Conservation (phyloP, 2,329 filamentous ascomycete genomes). For the Cladosporium cucumerinum region DNA sequence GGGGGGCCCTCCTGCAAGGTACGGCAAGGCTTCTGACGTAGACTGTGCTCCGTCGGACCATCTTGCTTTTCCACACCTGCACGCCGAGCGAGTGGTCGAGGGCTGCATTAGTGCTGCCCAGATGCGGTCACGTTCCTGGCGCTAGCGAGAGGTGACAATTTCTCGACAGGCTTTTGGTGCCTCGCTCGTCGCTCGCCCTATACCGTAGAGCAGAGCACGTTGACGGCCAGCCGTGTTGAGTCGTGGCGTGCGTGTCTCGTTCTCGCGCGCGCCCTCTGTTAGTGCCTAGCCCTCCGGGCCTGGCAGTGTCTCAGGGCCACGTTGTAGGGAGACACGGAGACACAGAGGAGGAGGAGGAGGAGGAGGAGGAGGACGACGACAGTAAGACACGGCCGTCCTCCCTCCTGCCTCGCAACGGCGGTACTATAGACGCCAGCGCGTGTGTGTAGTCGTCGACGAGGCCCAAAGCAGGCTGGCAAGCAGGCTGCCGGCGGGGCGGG, state of each 20-base stretch:
- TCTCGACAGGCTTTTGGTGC: background rate
- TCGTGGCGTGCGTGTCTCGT: background rate
- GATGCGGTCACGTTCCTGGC: slow-evolving; percentile 3
- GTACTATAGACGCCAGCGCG: slow-evolving; percentile 13
- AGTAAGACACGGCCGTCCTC: slow-evolving; percentile 11
- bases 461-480: slow-evolving; percentile 2
- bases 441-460: background rate
- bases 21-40: slow-evolving; percentile 9
- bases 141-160: slow-evolving; percentile 14
- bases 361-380: background rate
- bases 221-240: background rate
- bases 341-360: background rate
- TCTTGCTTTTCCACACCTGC: slow-evolving; percentile 1
- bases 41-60: background rate
- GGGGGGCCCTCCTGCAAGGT: slow-evolving; percentile 8
- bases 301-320: slow-evolving; percentile 3
- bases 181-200: background rate
- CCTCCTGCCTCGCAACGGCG: slow-evolving; percentile 15
- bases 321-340: slow-evolving; percentile 4
- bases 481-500: background rate
- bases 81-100: slow-evolving; percentile 13
- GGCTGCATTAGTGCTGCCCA: slow-evolving; percentile 13
- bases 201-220: background rate
- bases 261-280: background rate
- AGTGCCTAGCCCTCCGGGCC: background rate